Base-by-base conservation (phyloP, 1,284 basidiomycete genomes). In the Malassezia slooffiae region DNA sequence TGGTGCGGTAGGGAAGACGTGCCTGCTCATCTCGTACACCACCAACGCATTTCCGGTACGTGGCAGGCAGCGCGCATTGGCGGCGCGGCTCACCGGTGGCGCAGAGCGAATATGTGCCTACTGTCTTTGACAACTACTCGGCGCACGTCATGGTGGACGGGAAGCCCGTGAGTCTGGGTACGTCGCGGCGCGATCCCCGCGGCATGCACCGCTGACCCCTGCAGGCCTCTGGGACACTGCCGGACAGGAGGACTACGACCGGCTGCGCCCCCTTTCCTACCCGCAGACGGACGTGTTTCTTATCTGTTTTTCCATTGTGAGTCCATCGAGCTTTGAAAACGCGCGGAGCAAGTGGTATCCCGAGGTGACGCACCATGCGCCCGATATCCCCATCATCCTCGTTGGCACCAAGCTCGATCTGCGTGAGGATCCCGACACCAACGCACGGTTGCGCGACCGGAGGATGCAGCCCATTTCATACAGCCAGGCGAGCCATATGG, bases 201-300 rank as follows among this genome's bases (percentile, higher is more conserved):
- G 10, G 27, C 27, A 28, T 28, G 27, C 27, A 28, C 27, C 9
- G 26, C 15, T 17, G 12, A 27, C 15, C n/a, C n/a, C n/a, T 30
- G 7, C 30, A 52, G 51, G 55, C 10, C 42, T 58, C 2, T 58
- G 55, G 55, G 65, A 68, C 43, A 68, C 65, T 5, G 65, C 65
- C 4, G 65, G 65, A 3, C 65, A 68, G 45, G 62, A 70, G 44
- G 68, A 70, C 36, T 91, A 90, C 72, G 93, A 97, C 73, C 85
- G 93, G 45, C 82, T 99, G 62, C 83, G 93, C 60, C 93, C 93
- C 41, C 78, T 97, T 55, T 91, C 87, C 52, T 99, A 99, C 74
- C 93, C 93, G 7, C 93, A 97, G 73, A 97, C 93, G 40, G 93
- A 99, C 71, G 89, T 99, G 28, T 97, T 99, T 76, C 77, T 99